Evolutionary conservation across 768 basidiomycete genomes (phyloP), one percentile per base, ranked within the genome.

Genomic region (Mycena galericulata): DNA sequence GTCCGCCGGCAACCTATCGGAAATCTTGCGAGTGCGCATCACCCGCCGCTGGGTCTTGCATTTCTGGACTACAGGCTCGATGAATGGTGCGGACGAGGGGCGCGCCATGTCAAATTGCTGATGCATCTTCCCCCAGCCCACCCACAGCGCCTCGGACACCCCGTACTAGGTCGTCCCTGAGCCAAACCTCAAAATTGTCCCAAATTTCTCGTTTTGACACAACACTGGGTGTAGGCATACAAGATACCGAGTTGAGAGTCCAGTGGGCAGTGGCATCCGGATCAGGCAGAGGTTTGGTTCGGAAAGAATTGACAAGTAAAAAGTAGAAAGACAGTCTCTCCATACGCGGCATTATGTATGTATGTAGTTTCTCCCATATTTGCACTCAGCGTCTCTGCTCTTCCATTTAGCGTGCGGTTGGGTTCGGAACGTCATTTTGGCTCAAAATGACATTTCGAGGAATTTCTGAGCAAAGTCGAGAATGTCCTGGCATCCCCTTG

Each of bases 281-380:
- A 54, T 54, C 53, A 32, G 27, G 34, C 53, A 4, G 18, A 54
- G 53, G 18, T 36, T 36, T 54, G 53, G 53, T 54, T 54, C 53
- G 53, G n/a, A 54, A 54, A 54, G 34, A 54, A 34, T 54, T 54
- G 53, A 54, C 53, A 36, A 54, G 53, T 22, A 32, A 54, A 34
- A 54, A 54, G 32, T 54, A 54, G 53, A 54, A 38, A 36, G 53
- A 20, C 34, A 36, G 34, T 38, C 32, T 54, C 32, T 54, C 22
- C 53, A 34, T 22, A 54, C 53, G 34, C 53, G 53, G 34, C 30
- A 38, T 36, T 54, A 38, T 22, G 34, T 54, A 38, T 22, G 34
- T 54, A 54, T 54, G 30, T 54, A 54, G 34, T 54, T 54, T 32
- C 22, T 18, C 53, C 32, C 34, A 34, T 54, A 54, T 54, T 38